Percentiles rank a stretch among this genome's conserved stretches.
These are phyloP conservation scores for Yarrowia sp. DNA, from an alignment of 805 yeast species.

Conservation along the genomic window DNA sequence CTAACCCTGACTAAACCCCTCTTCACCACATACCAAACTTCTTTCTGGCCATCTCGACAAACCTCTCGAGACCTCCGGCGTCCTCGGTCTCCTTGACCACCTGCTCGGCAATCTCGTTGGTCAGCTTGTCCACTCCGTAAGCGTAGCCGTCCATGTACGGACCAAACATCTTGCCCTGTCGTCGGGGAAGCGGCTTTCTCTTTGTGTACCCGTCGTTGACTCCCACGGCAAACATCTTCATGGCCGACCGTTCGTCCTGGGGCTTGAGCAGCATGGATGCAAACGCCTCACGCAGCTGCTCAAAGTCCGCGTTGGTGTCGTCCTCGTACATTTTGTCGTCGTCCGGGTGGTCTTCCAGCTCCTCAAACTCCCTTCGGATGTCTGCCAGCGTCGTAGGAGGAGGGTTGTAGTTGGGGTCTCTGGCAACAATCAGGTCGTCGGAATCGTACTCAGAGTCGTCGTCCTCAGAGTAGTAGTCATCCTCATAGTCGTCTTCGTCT, in stretches of 20 bases:
- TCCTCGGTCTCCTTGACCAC: neutral
- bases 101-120: neutral
- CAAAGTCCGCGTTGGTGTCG: neutral
- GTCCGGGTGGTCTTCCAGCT: neutral
- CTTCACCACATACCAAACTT: too few species aligned
- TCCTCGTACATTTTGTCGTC: neutral
- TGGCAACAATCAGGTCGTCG: neutral
- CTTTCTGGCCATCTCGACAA: too few species aligned
- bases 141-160: slow-evolving; percentile 7
- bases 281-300: slow-evolving; percentile 4
- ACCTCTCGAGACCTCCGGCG: neutral
- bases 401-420: neutral
- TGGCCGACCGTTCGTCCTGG: neutral
- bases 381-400: neutral
- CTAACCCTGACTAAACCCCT: too few species aligned
- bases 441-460: neutral
- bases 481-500: neutral
- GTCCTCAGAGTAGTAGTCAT: neutral
- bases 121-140: slow-evolving; percentile 3
- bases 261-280: neutral
- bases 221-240: neutral
- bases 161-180: slow-evolving; percentile 1
- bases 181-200: slow-evolving; percentile 4
- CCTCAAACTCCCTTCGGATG: neutral
- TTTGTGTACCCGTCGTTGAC: neutral